phyloP scores from a whole-genome alignment of 2,329 filamentous ascomycete species.

The Aphanocladium album region DNA sequence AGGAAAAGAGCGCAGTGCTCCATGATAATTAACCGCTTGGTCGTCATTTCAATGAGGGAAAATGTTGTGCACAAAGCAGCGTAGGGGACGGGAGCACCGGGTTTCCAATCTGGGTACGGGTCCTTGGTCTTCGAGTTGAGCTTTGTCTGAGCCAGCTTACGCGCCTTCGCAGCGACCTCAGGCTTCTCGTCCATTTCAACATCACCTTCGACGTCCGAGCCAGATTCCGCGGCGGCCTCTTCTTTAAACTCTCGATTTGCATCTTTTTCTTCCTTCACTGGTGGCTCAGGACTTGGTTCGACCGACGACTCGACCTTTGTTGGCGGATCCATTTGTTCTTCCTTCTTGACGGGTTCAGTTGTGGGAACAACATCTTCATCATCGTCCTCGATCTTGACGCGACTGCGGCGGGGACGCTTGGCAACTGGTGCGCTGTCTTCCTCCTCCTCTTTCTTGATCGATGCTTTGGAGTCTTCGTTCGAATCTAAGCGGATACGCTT shows the following conservation, averaged over 20 bases:
- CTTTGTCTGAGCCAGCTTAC: constrained; percentile 74
- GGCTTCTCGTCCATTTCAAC: constrained; percentile 60
- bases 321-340: constrained; percentile 15
- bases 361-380: constrained; percentile 36
- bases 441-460: constrained; percentile 38
- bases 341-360: constrained; percentile 31
- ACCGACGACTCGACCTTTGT: constrained; percentile 17
- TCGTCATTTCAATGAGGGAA: constrained; percentile 89
- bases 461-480: not conserved
- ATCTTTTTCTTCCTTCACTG: constrained; percentile 20
- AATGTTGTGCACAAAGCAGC: constrained; percentile 92
- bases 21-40: constrained; percentile 81
- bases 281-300: constrained; percentile 6
- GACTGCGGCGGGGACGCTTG: constrained; percentile 50
- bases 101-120: constrained; percentile 92
- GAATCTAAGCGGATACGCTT: constrained; percentile 36
- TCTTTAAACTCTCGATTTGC: constrained; percentile 17
- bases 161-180: constrained; percentile 65
- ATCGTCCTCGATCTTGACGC: constrained; percentile 47
- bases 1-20: constrained; percentile 88
- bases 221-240: constrained; percentile 24
- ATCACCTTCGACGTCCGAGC: constrained; percentile 41
- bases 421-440: constrained; percentile 56
- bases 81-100: constrained; percentile 85
- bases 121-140: constrained; percentile 66